These are phyloP conservation scores for Galerina marginata DNA, from an alignment of 768 basidiomycete genomes.

Conservation along the genomic window DNA sequence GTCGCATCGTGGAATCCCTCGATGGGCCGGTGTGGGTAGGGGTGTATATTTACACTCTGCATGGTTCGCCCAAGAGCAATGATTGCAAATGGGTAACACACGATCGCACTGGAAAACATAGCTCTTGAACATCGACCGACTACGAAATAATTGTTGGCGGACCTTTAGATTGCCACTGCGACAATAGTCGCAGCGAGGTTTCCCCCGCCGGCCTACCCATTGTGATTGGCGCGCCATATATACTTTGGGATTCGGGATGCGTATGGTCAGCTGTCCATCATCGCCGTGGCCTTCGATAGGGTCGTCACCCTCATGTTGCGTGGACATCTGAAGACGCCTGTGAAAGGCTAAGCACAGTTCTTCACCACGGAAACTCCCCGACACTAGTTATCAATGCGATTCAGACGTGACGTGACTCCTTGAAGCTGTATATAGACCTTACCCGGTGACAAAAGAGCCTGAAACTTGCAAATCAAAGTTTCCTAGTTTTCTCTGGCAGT, in stretches of 20 bases:
- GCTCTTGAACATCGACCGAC: neutral
- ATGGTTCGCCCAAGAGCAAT: slow-evolving; percentile 69
- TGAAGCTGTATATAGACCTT: slow-evolving; percentile 13
- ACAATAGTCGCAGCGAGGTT: slow-evolving; percentile 77
- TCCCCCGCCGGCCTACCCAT: slow-evolving; percentile 78
- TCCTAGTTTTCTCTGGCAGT: neutral
- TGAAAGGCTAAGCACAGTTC: slow-evolving; percentile 2
- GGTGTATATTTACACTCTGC: slow-evolving; percentile 76
- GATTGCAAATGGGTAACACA: slow-evolving; percentile 72
- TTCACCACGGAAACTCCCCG: neutral
- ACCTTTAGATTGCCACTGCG: slow-evolving; percentile 76
- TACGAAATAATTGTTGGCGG: slow-evolving; percentile 30
- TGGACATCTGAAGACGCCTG: slow-evolving; percentile 30
- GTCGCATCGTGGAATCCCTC: slow-evolving; percentile 77
- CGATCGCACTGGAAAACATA: slow-evolving; percentile 61
- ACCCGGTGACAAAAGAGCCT: slow-evolving; percentile 22
- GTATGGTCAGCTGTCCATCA: slow-evolving; percentile 63
- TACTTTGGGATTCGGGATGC: slow-evolving; percentile 70
- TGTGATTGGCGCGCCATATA: slow-evolving; percentile 73
- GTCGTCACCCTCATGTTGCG: slow-evolving; percentile 41
- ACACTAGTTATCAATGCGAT: slow-evolving; percentile 18
- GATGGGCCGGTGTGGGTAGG: slow-evolving; percentile 74
- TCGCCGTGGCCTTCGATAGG: slow-evolving; percentile 46
- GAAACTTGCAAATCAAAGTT: slow-evolving; percentile 16
- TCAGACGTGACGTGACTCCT: slow-evolving; percentile 30